phyloP scores from a whole-genome alignment of 441 rosid genomes.

The Brassica hybrid region DNA sequence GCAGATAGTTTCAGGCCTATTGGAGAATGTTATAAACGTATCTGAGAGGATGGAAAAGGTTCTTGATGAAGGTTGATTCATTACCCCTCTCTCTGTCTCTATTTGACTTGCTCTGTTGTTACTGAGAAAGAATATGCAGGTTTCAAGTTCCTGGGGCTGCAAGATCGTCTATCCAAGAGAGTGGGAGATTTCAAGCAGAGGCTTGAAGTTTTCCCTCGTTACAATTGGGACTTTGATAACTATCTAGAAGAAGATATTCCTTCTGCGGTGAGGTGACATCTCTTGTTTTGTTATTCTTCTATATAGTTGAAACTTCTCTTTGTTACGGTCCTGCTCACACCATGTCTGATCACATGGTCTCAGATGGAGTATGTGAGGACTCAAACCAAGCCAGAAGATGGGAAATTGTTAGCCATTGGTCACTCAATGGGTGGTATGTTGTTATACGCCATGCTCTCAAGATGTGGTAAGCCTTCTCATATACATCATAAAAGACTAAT shows the following conservation, averaged over 20 bases:
- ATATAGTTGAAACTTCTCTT: neutral
- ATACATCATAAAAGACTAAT: slow-evolving; percentile 3
- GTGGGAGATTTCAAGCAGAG: slow-evolving; percentile 61
- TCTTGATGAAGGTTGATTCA: slow-evolving; percentile 46
- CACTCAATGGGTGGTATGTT: slow-evolving; percentile 98
- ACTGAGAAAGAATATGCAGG: slow-evolving; percentile 39
- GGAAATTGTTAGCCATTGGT: slow-evolving; percentile 78
- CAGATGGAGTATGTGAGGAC: slow-evolving; percentile 83
- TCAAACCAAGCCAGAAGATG: slow-evolving; percentile 67
- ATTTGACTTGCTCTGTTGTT: slow-evolving; percentile 12
- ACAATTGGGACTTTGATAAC: slow-evolving; percentile 91
- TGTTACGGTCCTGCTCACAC: neutral
- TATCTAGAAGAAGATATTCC: slow-evolving; percentile 88
- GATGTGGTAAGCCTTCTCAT: slow-evolving; percentile 59
- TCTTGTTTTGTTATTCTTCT: slow-evolving; percentile 33
- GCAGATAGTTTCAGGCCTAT: slow-evolving; percentile 32
- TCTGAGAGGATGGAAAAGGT: slow-evolving; percentile 48
- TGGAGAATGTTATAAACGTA: slow-evolving; percentile 45
- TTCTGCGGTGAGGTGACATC: slow-evolving; percentile 89
- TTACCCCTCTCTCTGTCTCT: neutral
- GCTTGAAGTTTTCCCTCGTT: slow-evolving; percentile 61
- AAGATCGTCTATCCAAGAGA: slow-evolving; percentile 50
- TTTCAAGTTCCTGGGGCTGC: slow-evolving; percentile 45
- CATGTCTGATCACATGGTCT: neutral
- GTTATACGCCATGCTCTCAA: slow-evolving; percentile 78